Percentiles rank a stretch among this genome's conserved stretches.
phyloP scores from a whole-genome alignment of 306 rosid species.

The Myrica gale region DNA sequence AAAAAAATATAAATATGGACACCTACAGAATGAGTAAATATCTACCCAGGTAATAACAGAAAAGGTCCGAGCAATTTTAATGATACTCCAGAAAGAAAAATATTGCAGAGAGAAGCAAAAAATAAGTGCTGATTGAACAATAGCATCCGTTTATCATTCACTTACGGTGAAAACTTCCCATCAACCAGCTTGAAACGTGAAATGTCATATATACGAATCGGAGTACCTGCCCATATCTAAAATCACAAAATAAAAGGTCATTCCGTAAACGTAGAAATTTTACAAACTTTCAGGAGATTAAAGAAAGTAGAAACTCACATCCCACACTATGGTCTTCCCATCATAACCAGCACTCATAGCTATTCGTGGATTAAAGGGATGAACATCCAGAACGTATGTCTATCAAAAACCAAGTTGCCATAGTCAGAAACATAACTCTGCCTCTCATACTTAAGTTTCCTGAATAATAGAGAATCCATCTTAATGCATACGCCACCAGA shows the following conservation, averaged over 20 bases:
- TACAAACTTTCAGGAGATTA: slow-evolving; percentile 22
- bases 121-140: no score
- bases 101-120: background rate
- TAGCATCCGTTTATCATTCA: slow-evolving; percentile 21
- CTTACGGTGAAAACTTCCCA: slow-evolving; percentile 99
- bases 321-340: slow-evolving; percentile 97
- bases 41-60: background rate
- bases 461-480: background rate
- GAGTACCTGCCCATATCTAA: slow-evolving; percentile 98
- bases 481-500: background rate
- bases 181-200: slow-evolving; percentile 90
- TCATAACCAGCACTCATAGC: slow-evolving; percentile 99
- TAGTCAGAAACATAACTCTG: slow-evolving; percentile 18
- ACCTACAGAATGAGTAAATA: background rate
- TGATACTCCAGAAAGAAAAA: slow-evolving; percentile 1
- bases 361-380: slow-evolving; percentile 96
- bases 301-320: slow-evolving; percentile 68
- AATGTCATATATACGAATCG: slow-evolving; percentile 68
- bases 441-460: background rate
- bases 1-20: background rate
- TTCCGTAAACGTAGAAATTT: slow-evolving; percentile 26
- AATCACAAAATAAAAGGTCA: slow-evolving; percentile 26
- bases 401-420: slow-evolving; percentile 34
- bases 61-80: background rate
- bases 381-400: slow-evolving; percentile 99